A percentile compares a stretch with the other conserved stretches of the same genome.
Conservation (phyloP, 192 early-diverging fungal species). For the Podila epigama region DNA sequence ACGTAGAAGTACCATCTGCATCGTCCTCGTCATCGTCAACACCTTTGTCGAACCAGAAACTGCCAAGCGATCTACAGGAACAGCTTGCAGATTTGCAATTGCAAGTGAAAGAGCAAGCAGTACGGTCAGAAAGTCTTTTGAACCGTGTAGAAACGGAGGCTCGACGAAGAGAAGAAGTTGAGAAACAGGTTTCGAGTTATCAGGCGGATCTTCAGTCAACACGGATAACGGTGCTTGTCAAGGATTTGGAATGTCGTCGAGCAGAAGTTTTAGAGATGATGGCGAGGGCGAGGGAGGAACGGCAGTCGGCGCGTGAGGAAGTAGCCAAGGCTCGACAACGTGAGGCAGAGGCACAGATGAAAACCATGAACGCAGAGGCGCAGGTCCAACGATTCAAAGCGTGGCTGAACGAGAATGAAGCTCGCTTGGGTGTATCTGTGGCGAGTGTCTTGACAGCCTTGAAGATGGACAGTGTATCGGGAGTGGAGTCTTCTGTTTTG, state of each 20-base stretch:
- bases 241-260: constrained; percentile 18
- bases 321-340: constrained; percentile 3
- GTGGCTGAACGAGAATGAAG: not conserved
- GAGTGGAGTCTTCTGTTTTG: not conserved
- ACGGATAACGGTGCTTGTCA: not conserved
- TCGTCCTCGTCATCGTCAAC: no score
- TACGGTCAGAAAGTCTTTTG: constrained; percentile 7
- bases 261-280: constrained; percentile 19
- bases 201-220: not conserved
- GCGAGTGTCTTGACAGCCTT: no score
- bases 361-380: not conserved
- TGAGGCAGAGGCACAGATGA: constrained; percentile 2
- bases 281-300: constrained; percentile 17
- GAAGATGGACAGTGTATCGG: not conserved
- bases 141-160: constrained; percentile 9
- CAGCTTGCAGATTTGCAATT: constrained; percentile 1
- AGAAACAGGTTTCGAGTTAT: constrained; percentile 1
- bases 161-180: constrained; percentile 1
- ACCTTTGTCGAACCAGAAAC: no score
- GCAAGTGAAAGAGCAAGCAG: constrained; percentile 5
- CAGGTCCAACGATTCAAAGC: not conserved
- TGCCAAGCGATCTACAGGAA: no score
- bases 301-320: not conserved
- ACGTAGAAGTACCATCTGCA: no score
- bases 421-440: not conserved